phyloP scores from a whole-genome alignment of 306 rosid species.

The Acacia crassicarpa region DNA sequence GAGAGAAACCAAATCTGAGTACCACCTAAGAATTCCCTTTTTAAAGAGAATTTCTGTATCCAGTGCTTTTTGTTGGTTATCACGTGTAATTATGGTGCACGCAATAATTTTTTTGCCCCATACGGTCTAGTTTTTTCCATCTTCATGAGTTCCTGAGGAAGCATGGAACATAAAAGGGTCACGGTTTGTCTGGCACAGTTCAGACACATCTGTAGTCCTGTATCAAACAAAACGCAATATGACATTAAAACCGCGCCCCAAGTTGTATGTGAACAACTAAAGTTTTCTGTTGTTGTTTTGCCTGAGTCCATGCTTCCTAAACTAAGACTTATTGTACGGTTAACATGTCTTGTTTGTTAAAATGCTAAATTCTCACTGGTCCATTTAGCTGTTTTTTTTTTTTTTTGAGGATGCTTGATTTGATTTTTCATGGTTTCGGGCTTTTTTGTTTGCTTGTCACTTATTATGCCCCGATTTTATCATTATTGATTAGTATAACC shows the following conservation, averaged over 20 bases:
- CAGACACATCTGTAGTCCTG: neutral
- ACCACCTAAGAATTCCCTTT: too few species aligned
- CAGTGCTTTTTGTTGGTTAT: neutral
- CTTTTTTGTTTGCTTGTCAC: constrained; percentile 12
- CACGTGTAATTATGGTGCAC: neutral
- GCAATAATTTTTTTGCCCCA: neutral
- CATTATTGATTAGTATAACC: constrained; percentile 8
- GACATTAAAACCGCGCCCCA: neutral
- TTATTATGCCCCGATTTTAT: neutral
- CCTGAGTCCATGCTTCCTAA: neutral
- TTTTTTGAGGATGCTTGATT: constrained; percentile 2
- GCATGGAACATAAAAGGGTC: neutral
- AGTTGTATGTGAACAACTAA: neutral
- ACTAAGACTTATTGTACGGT: neutral
- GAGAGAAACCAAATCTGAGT: too few species aligned
- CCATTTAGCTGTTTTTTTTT: neutral
- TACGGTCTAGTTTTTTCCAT: neutral
- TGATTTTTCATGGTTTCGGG: constrained; percentile 2
- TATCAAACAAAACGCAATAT: neutral
- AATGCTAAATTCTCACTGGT: constrained; percentile 2
- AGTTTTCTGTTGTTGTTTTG: neutral
- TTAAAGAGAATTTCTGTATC: neutral
- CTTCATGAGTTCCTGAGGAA: neutral
- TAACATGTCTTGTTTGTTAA: constrained; percentile 3
- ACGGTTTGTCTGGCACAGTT: neutral